These are phyloP conservation scores for Bolboschoenoplectus hybrid DNA, from an alignment of 202 grass and related monocot species.

Conservation along the genomic window DNA sequence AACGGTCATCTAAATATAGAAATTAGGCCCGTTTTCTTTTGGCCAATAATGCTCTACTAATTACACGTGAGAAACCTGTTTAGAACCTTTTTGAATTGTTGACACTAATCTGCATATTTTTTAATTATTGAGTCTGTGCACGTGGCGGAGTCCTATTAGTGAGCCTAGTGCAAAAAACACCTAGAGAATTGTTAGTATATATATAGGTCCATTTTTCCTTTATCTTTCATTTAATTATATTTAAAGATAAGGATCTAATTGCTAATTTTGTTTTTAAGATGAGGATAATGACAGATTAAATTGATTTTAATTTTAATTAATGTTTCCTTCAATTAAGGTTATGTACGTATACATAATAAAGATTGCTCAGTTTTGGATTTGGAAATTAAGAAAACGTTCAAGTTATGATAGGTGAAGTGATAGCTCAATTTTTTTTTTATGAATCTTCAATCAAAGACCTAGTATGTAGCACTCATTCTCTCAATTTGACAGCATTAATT, in stretches of 20 bases:
- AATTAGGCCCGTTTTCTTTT: background rate
- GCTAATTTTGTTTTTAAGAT: background rate
- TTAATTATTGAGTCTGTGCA: background rate
- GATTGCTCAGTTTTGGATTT: constrained; percentile 8
- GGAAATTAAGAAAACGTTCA: background rate
- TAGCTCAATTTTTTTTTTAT: background rate
- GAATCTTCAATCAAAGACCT: background rate
- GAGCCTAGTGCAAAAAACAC: background rate
- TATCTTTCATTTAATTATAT: background rate
- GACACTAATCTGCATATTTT: background rate
- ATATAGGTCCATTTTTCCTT: background rate
- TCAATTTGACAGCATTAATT: background rate
- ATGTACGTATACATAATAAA: background rate
- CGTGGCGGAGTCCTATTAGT: background rate
- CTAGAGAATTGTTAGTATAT: background rate
- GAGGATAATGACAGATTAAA: background rate
- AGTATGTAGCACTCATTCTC: background rate
- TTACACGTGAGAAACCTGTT: background rate
- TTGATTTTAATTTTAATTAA: background rate
- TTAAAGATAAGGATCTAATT: background rate
- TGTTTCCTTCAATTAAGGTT: background rate
- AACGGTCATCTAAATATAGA: background rate
- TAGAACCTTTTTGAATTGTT: background rate
- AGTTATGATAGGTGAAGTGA: background rate
- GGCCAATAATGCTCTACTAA: background rate